A percentile compares a stretch with the other conserved stretches of the same genome.
Conservation (phyloP, 2,329 filamentous ascomycete species). For the Cordyceps fumosorosea region DNA sequence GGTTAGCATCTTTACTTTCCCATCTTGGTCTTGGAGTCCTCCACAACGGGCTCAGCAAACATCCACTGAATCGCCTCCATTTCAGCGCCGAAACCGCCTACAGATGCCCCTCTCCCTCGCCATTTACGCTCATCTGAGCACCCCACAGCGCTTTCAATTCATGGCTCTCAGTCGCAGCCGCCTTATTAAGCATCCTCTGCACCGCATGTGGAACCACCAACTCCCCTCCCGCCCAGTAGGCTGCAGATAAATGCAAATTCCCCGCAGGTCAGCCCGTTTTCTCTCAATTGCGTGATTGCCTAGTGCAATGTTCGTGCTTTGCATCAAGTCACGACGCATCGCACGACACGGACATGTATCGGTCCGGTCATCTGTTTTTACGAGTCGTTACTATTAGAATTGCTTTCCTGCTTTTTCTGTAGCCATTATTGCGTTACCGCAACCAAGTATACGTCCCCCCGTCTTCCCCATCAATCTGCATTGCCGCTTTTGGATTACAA, state of each 20-base stretch:
- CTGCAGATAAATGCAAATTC: conserved; percentile 15
- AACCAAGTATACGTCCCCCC: too few species aligned
- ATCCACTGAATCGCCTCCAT: not conserved
- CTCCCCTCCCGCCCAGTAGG: conserved; percentile 6
- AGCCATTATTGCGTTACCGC: not conserved
- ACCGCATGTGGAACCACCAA: not conserved
- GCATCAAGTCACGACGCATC: not conserved
- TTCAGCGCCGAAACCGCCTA: not conserved
- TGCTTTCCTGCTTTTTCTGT: not conserved
- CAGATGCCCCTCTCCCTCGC: not conserved
- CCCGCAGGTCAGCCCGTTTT: conserved; percentile 21
- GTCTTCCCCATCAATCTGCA: not conserved
- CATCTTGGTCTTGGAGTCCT: not conserved
- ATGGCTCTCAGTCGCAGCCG: not conserved
- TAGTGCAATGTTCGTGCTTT: conserved; percentile 21
- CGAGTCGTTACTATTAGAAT: not conserved
- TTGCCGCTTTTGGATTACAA: conserved; percentile 17
- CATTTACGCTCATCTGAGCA: not conserved
- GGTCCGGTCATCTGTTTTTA: not conserved
- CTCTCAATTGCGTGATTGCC: conserved; percentile 29
- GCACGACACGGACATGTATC: not conserved
- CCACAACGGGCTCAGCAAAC: too few species aligned
- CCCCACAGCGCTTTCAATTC: not conserved
- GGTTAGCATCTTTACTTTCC: not conserved
- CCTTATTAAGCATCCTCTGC: not conserved